Conservation (phyloP, 2,329 filamentous ascomycete genomes). For the Neoarthrinium moseri region DNA sequence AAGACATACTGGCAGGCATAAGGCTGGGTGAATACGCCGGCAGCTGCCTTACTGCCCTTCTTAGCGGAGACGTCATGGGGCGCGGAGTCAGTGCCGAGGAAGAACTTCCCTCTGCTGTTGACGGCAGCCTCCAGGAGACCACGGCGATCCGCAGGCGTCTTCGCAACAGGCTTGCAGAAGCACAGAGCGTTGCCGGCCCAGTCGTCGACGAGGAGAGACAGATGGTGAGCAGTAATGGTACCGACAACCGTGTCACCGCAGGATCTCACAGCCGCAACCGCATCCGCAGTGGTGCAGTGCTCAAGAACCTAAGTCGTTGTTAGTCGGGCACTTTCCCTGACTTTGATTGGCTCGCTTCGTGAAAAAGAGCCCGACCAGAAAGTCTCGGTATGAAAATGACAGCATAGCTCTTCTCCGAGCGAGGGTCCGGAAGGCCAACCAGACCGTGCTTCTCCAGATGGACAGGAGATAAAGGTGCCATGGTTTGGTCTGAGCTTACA, state of each 20-base stretch:
- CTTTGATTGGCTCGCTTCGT: too few species aligned
- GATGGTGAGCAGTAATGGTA: conserved; percentile 59
- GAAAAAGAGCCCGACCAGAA: too few species aligned
- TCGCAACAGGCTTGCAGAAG: conserved; percentile 70
- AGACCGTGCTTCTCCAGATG: too few species aligned
- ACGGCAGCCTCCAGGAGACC: conserved; percentile 67
- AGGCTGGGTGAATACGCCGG: conserved; percentile 78
- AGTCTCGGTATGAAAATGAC: too few species aligned
- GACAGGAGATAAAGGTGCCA: too few species aligned
- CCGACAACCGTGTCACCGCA: conserved; percentile 61
- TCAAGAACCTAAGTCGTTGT: conserved; percentile 37
- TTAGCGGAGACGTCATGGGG: conserved; percentile 60
- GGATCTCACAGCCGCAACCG: conserved; percentile 57
- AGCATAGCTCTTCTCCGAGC: too few species aligned
- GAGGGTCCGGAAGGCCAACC: too few species aligned
- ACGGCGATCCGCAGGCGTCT: conserved; percentile 59
- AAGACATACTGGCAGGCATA: conserved; percentile 58
- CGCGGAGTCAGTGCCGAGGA: conserved; percentile 72
- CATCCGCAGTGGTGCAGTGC: conserved; percentile 65
- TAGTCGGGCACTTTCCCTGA: background rate
- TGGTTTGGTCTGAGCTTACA: too few species aligned
- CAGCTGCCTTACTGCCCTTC: conserved; percentile 57
- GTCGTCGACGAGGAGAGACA: conserved; percentile 63
- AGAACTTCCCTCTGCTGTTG: conserved; percentile 64
- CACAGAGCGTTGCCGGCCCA: conserved; percentile 52